phyloP scores from a whole-genome alignment of 2,329 filamentous ascomycete genomes.

The Pleurostoma richardsiae region DNA sequence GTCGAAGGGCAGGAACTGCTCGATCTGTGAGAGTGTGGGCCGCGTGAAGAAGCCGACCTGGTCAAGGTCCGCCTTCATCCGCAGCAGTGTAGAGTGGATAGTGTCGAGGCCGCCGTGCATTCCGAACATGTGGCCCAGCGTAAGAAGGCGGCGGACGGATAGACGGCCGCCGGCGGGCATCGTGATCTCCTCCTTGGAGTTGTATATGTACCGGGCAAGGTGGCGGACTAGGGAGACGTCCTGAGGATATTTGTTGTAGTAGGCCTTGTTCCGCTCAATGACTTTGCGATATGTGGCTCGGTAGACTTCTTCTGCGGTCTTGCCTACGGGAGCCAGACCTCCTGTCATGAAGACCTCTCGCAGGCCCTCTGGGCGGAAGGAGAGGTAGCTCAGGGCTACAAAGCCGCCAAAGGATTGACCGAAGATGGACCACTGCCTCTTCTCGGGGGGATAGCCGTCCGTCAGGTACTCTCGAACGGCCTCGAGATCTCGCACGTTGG shows the following conservation, averaged over 20 bases:
- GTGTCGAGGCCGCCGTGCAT: constrained; percentile 70
- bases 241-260: constrained; percentile 81
- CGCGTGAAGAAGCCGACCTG: constrained; percentile 72
- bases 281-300: constrained; percentile 65
- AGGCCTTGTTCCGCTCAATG: constrained; percentile 66
- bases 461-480: constrained; percentile 76
- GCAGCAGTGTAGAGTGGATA: constrained; percentile 70
- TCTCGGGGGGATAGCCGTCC: constrained; percentile 59
- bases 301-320: constrained; percentile 71
- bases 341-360: constrained; percentile 82
- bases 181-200: constrained; percentile 46
- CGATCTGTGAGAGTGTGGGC: constrained; percentile 64
- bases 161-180: constrained; percentile 70
- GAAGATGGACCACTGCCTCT: constrained; percentile 78
- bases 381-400: constrained; percentile 77
- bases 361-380: constrained; percentile 70
- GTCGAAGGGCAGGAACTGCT: constrained; percentile 66
- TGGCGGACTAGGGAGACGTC: constrained; percentile 65
- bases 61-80: constrained; percentile 67
- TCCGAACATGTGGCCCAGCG: constrained; percentile 74
- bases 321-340: constrained; percentile 73
- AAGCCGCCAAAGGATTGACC: constrained; percentile 94
- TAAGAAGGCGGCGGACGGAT: constrained; percentile 69
- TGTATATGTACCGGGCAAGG: constrained; percentile 60
- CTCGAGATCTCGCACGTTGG: constrained; percentile 84